Base-by-base conservation (phyloP, 441 rosid species). In the Aquilaria agallochum region DNA sequence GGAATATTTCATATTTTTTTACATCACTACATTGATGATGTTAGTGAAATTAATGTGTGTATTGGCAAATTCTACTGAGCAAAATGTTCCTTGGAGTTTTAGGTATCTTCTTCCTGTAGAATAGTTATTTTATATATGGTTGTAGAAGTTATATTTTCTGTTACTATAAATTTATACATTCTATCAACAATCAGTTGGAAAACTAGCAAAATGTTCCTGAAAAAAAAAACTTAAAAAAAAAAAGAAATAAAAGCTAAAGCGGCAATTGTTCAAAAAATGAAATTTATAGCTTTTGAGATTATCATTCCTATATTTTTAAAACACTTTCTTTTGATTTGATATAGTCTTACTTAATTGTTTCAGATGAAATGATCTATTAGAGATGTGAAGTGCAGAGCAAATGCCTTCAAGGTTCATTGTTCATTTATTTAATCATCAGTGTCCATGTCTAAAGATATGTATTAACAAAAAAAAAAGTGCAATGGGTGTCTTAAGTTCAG, bases 351-450 rank as follows among this genome's bases (percentile, higher is more conserved):
- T 51, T 60, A 47, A 47, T 64, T 75, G 31, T 71, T 74, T 58
- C 84, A 92, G 96, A 72, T 76, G 68, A 83, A 79, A 74, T 78
- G 72, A 58, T 76, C 67, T 50, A 49, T 83, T 53, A 77, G 80
- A 74, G 66, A 76, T 72, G 54, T 72, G 71, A 83, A 81, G 78
- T 48, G 62, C 81, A 70, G 60, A 76, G 80, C 71, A 13, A 77
- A 72, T 65, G 81, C 72, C 49, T 71, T 70, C 53, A 81, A 81
- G 88, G 96, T 92, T 66, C 68, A 75, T 57, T 59, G 27, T 51
- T 36, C 31, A 3, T 42, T 27, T 54, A 40, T 55, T 31, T 14
- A 42, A 65, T 42, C 52, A 48, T 48, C 40, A 45, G 50, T 56
- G 48, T 44, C 50, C 1, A 56, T 47, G 30, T 53, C 20, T 33